A percentile compares a stretch with the other conserved stretches of the same genome.
These are phyloP conservation scores for Bimuria novae-zelandiae DNA, from an alignment of 2,329 filamentous ascomycete genomes.

Conservation along the genomic window DNA sequence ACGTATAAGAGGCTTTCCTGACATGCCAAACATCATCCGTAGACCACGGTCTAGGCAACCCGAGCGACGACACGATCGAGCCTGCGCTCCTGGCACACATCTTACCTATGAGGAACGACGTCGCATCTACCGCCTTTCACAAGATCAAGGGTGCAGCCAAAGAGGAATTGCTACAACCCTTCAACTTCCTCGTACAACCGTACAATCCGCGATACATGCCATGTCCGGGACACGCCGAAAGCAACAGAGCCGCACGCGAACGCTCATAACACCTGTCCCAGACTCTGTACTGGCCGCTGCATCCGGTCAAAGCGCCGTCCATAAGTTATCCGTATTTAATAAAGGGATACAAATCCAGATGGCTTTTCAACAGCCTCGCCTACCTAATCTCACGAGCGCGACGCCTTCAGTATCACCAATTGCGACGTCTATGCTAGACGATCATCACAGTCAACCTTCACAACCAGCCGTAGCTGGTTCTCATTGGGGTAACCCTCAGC, in stretches of 20 bases:
- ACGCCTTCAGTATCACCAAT: not conserved
- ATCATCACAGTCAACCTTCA: slow-evolving; percentile 6
- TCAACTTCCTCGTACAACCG: slow-evolving; percentile 10
- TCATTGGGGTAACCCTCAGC: not conserved
- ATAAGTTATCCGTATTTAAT: not conserved
- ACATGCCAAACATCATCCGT: slow-evolving; percentile 9
- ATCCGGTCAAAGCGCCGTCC: not conserved
- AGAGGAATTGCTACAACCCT: slow-evolving; percentile 7
- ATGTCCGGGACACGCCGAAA: not conserved
- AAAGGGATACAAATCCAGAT: not conserved
- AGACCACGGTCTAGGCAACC: slow-evolving; percentile 5
- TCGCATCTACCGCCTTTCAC: slow-evolving; percentile 6
- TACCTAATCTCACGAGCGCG: not conserved
- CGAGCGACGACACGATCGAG: slow-evolving; percentile 6
- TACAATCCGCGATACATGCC: slow-evolving; percentile 9
- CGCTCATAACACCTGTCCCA: not conserved
- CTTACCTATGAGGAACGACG: slow-evolving; percentile 10
- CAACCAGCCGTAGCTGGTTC: slow-evolving; percentile 6
- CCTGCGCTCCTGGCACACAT: slow-evolving; percentile 7
- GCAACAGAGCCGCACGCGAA: not conserved
- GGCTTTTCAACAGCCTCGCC: not conserved
- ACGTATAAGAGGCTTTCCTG: not conserved
- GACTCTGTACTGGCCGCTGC: not conserved
- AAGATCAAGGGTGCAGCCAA: slow-evolving; percentile 5
- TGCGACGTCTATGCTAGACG: slow-evolving; percentile 1